Conservation (phyloP, 192 early-diverging fungal species). For the Coemansia sp. region DNA sequence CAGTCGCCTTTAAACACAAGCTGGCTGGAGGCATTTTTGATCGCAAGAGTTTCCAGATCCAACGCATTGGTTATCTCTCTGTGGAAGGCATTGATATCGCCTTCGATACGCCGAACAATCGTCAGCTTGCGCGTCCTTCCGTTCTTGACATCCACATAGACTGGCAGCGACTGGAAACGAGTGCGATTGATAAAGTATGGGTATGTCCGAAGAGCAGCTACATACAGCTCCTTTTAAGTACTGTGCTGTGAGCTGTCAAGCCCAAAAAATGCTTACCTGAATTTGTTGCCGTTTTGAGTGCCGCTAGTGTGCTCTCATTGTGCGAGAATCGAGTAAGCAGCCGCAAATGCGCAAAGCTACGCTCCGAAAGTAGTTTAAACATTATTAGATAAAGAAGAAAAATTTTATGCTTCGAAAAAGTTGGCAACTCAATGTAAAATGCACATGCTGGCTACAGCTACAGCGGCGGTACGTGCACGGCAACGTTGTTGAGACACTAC, state of each 20-base stretch:
- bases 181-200: constrained; percentile 69
- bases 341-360: neutral
- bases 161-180: constrained; percentile 60
- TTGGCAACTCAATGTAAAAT: too few species aligned
- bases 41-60: constrained; percentile 20
- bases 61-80: constrained; percentile 22
- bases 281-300: too few species aligned
- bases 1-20: constrained; percentile 59
- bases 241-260: too few species aligned
- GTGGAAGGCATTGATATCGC: constrained; percentile 57
- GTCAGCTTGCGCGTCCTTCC: constrained; percentile 63
- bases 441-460: neutral
- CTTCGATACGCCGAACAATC: constrained; percentile 68
- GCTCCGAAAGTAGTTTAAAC: too few species aligned
- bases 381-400: too few species aligned
- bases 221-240: neutral
- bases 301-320: too few species aligned
- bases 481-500: constrained; percentile 44
- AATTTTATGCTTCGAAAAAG: too few species aligned
- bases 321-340: neutral
- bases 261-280: too few species aligned
- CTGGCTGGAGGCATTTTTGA: constrained; percentile 53
- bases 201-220: constrained; percentile 9
- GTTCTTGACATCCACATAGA: constrained; percentile 70
- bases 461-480: constrained; percentile 18